Evolutionary conservation across 768 basidiomycete genomes (phyloP).

Genomic region (Terana coerulea): DNA sequence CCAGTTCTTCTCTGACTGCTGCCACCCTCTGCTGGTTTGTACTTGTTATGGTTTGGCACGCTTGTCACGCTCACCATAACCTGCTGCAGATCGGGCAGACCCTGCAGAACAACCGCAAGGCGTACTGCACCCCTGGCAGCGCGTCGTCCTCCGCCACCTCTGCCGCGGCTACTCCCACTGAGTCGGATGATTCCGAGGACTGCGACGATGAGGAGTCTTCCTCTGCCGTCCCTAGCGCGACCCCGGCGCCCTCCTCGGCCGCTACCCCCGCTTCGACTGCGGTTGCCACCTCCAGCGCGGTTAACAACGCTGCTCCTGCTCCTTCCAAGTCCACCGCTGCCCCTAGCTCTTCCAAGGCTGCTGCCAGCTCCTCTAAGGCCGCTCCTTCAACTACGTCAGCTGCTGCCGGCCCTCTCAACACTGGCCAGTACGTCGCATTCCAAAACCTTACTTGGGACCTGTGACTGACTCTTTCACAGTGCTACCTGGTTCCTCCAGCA

Average conservation of each 20-base stretch:
- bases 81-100: slow-evolving; percentile 45
- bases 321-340: no score
- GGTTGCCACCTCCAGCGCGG: slow-evolving; percentile 3
- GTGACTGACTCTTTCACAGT: slow-evolving; percentile 13
- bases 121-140: slow-evolving; percentile 50
- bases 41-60: slow-evolving; percentile 2
- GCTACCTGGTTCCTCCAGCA: slow-evolving; percentile 45
- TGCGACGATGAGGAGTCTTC: slow-evolving; percentile 23
- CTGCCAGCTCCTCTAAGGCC: slow-evolving; percentile 12
- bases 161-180: slow-evolving; percentile 11
- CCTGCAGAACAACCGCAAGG: slow-evolving; percentile 40
- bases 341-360: slow-evolving; percentile 13
- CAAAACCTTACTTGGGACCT: not conserved
- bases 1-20: slow-evolving; percentile 62
- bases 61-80: not conserved
- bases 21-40: slow-evolving; percentile 64
- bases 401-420: slow-evolving; percentile 5
- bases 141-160: slow-evolving; percentile 20
- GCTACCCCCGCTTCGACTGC: slow-evolving; percentile 13
- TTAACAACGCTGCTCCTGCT: slow-evolving; percentile 12
- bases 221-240: no score
- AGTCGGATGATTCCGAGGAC: slow-evolving; percentile 34
- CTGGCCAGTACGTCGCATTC: slow-evolving; percentile 38
- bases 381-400: slow-evolving; percentile 1
- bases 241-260: slow-evolving; percentile 7